phyloP scores from a whole-genome alignment of 2,329 filamentous ascomycete genomes.

The Drechslera avenae region DNA sequence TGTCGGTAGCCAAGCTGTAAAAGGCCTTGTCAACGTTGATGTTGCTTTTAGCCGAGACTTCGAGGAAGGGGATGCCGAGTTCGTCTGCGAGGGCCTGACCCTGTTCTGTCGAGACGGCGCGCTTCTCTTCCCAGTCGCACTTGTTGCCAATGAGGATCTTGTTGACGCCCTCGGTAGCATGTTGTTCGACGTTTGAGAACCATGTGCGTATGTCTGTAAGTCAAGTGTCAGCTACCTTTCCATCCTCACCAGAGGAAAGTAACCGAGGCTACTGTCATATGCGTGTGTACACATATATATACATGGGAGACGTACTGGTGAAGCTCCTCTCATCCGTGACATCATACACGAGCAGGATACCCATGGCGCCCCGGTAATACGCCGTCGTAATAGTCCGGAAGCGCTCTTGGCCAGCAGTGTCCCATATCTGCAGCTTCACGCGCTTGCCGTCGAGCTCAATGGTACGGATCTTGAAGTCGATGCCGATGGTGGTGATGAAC shows the following conservation, averaged over 20 bases:
- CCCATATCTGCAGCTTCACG: slow-evolving; percentile 99
- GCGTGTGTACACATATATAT: too few species aligned
- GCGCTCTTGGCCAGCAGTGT: slow-evolving; percentile 96
- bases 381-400: slow-evolving; percentile 99
- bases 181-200: slow-evolving; percentile 99
- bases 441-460: slow-evolving; percentile 99
- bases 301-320: slow-evolving; percentile 70
- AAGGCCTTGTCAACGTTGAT: slow-evolving; percentile 99
- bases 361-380: slow-evolving; percentile 98
- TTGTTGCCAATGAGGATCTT: slow-evolving; percentile 99
- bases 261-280: background rate
- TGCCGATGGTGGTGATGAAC: slow-evolving; percentile 98
- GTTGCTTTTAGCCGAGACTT: slow-evolving; percentile 98
- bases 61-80: slow-evolving; percentile 96
- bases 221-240: slow-evolving; percentile 24
- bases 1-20: slow-evolving; percentile 90
- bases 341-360: slow-evolving; percentile 96
- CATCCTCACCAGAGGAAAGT: background rate
- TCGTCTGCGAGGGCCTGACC: slow-evolving; percentile 94
- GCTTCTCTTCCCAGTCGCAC: slow-evolving; percentile 99
- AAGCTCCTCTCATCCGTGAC: slow-evolving; percentile 96
- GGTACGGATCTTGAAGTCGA: slow-evolving; percentile 99
- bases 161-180: slow-evolving; percentile 98
- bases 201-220: slow-evolving; percentile 91
- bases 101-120: slow-evolving; percentile 88